phyloP scores from a whole-genome alignment of 176 grass and related monocot species.

The Hsuehochloa calcarea region DNA sequence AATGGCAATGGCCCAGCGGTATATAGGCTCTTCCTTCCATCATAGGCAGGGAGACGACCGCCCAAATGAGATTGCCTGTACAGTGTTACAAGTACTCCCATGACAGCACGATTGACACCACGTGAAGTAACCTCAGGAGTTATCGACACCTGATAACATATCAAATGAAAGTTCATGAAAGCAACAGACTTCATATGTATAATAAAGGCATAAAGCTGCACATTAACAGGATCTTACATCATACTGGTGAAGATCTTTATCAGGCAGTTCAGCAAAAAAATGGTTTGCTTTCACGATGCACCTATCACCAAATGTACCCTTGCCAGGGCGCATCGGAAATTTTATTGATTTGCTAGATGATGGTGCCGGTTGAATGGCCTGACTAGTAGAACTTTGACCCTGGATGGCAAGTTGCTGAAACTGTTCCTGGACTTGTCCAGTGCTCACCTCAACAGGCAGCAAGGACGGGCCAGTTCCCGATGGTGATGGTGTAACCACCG shows the following conservation, averaged over 20 bases:
- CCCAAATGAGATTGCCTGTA: constrained; percentile 49
- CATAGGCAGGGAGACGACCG: constrained; percentile 64
- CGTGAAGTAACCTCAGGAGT: constrained; percentile 54
- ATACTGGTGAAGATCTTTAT: constrained; percentile 81
- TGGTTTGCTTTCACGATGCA: constrained; percentile 75
- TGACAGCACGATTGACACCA: constrained; percentile 67
- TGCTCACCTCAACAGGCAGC: constrained; percentile 27
- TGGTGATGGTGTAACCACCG: constrained; percentile 24
- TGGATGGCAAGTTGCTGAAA: constrained; percentile 47
- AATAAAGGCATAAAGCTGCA: neutral
- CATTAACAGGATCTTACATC: constrained; percentile 46
- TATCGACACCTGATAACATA: constrained; percentile 50
- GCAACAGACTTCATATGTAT: constrained; percentile 9
- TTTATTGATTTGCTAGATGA: constrained; percentile 54
- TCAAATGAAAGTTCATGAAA: constrained; percentile 30
- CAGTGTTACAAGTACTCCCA: constrained; percentile 47
- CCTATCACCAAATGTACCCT: constrained; percentile 54
- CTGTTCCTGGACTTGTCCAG: constrained; percentile 45
- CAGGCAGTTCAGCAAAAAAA: constrained; percentile 69
- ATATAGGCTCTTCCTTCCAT: constrained; percentile 67
- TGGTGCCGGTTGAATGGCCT: constrained; percentile 46
- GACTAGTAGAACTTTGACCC: constrained; percentile 36
- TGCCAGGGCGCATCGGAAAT: constrained; percentile 65
- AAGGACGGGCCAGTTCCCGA: constrained; percentile 36
- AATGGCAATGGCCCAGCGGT: constrained; percentile 60